Evolutionary conservation across 2,329 filamentous ascomycete species (phyloP).

Genomic region (Aspergillus sp.): DNA sequence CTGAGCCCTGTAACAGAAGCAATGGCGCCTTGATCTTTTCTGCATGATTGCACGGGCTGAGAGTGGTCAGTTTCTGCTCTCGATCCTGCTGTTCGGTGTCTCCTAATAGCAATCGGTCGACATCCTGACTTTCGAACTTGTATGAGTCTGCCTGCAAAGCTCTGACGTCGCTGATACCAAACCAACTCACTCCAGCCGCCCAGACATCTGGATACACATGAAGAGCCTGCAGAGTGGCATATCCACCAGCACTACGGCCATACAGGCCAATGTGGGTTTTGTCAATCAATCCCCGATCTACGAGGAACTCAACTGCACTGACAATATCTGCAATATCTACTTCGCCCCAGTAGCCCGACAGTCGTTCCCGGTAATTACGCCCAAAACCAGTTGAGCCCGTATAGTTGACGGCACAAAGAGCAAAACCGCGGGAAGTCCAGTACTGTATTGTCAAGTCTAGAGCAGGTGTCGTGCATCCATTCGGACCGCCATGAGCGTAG

Average conservation of each 20-base stretch:
- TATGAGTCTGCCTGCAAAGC: slow-evolving; percentile 46
- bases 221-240: slow-evolving; percentile 48
- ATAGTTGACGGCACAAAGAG: slow-evolving; percentile 49
- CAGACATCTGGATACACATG: slow-evolving; percentile 45
- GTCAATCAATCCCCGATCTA: slow-evolving; percentile 31
- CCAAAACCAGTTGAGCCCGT: slow-evolving; percentile 51
- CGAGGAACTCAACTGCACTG: slow-evolving; percentile 43
- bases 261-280: slow-evolving; percentile 43
- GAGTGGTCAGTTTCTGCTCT: slow-evolving; percentile 38
- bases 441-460: slow-evolving; percentile 47
- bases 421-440: slow-evolving; percentile 52
- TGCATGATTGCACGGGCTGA: slow-evolving; percentile 48
- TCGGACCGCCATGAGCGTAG: slow-evolving; percentile 49
- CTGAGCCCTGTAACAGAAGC: slow-evolving; percentile 52
- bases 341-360: slow-evolving; percentile 49
- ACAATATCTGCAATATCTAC: slow-evolving; percentile 49
- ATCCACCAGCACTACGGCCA: slow-evolving; percentile 51
- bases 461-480: slow-evolving; percentile 41
- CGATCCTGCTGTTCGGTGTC: slow-evolving; percentile 36
- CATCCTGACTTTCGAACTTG: slow-evolving; percentile 54
- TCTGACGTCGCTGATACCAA: slow-evolving; percentile 50
- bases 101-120: slow-evolving; percentile 40
- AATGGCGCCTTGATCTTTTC: slow-evolving; percentile 48
- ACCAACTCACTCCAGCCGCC: slow-evolving; percentile 47
- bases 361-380: slow-evolving; percentile 44